Percentiles rank a stretch among this genome's conserved stretches.
Conservation (phyloP, 306 rosid species). For the Prunus dulcis region DNA sequence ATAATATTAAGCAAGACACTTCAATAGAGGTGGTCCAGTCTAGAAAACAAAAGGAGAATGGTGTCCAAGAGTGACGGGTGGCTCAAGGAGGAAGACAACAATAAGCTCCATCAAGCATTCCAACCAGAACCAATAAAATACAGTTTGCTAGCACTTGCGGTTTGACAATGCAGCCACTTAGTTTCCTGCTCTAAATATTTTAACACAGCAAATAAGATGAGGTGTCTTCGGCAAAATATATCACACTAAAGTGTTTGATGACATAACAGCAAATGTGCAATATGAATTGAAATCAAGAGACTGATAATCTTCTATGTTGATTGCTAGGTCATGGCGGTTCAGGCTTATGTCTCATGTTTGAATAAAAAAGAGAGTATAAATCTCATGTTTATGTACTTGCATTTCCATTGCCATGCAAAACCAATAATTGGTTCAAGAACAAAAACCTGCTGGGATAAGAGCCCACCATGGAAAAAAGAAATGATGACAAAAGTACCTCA, state of each 20-base stretch:
- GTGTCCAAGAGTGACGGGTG: slow-evolving; percentile 42
- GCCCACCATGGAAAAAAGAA: neutral
- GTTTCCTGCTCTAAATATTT: slow-evolving; percentile 1
- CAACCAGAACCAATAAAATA: slow-evolving; percentile 15
- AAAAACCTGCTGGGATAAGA: neutral
- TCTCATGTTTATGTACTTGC: neutral
- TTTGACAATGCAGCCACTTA: slow-evolving; percentile 6
- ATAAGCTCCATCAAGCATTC: slow-evolving; percentile 32
- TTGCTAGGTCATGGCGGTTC: neutral
- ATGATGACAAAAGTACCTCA: slow-evolving; percentile 52
- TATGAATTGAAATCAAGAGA: too few relatives aligned
- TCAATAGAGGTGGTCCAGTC: slow-evolving; percentile 39
- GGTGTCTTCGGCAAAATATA: too few relatives aligned
- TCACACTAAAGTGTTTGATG: neutral
- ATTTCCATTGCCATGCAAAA: neutral
- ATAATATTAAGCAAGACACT: slow-evolving; percentile 9
- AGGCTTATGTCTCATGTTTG: neutral
- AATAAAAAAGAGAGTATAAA: neutral
- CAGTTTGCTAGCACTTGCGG: neutral
- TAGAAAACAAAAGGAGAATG: slow-evolving; percentile 27
- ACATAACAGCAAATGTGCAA: neutral
- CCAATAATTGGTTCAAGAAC: neutral
- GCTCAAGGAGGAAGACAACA: slow-evolving; percentile 59
- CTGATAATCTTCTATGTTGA: too few relatives aligned
- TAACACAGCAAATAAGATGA: neutral